Base-by-base conservation (phyloP, 2,329 filamentous ascomycete genomes). In the Diaporthe velutina region DNA sequence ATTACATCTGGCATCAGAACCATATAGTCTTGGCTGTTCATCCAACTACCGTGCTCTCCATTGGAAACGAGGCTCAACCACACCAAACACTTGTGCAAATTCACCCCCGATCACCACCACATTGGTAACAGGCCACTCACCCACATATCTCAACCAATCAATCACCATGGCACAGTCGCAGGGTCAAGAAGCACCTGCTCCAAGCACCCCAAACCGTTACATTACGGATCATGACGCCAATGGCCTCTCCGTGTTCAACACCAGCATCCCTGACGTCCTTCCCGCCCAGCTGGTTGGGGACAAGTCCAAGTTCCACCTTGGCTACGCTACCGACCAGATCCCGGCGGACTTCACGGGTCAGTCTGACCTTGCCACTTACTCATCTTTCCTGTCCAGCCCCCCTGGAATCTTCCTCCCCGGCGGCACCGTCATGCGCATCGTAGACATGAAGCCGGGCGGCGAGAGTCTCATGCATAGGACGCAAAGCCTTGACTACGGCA, bases 401-500 rank as follows among this genome's bases (percentile, higher is more conserved):
- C 71, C 77, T 17, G 61, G 61, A 19, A 73, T 79, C 33, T 72
- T 72, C 17, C 74, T 77, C 30, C 71, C 60, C 9, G 70, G 60
- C 4, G 78, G 78, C n/a, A 76, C 70, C 2, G 77, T 78, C 7
- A 67, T 76, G 22, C 75, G 77, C 12, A 61, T 77, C 15, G 75
- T 79, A 3, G 77, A 79, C 73, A 74, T 79, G 60, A 33, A 19
- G 19, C 78, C 78, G 0, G 77, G 72, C 1, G 58, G 54, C 2
- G 42, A 64, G 64, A 71, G 70, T 3, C 67, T 72, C 2, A 77
- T 79, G 76, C 86, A 89, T 76, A 83, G 87, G 7, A 88, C 88
- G 0, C 81, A 85, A 60, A 85, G 83, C 60, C 79, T 89, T 1
- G 87, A 89, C 77, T 88, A 86, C 74, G 87, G 87, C 0, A 82